Evolutionary conservation across 1,284 basidiomycete genomes (phyloP).

Genomic region (Ceratobasidium sp.): DNA sequence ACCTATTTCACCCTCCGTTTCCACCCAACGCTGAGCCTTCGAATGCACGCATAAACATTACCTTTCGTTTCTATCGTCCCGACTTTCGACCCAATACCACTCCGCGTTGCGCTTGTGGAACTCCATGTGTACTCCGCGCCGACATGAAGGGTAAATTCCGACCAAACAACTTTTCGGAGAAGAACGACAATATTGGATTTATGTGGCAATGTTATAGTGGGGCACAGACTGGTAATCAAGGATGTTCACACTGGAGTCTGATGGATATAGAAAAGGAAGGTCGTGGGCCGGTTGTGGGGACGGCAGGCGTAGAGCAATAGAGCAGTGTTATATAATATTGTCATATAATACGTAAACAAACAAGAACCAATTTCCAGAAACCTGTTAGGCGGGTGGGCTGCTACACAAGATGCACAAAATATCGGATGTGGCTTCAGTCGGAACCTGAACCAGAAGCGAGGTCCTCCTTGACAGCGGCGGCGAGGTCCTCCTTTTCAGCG

Average conservation of each 20-base stretch:
- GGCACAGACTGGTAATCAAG: constrained; percentile 85
- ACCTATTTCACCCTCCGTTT: constrained; percentile 77
- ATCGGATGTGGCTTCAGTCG: constrained; percentile 42
- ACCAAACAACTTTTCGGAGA: constrained; percentile 15
- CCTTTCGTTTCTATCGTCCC: constrained; percentile 88
- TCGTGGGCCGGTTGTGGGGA: constrained; percentile 63
- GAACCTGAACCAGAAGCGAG: constrained; percentile 23
- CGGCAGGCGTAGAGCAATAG: background rate
- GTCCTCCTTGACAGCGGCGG: constrained; percentile 38
- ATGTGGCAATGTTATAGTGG: constrained; percentile 92
- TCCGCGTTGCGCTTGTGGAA: constrained; percentile 83
- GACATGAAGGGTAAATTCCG: constrained; percentile 48
- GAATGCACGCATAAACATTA: constrained; percentile 88
- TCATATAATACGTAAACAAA: constrained; percentile 12
- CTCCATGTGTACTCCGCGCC: constrained; percentile 53
- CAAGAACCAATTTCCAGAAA: constrained; percentile 2
- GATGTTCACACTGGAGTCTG: constrained; percentile 84
- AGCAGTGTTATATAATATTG: background rate
- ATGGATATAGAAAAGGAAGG: constrained; percentile 83
- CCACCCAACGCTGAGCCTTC: constrained; percentile 64
- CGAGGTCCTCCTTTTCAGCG: constrained; percentile 55
- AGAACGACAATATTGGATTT: constrained; percentile 65
- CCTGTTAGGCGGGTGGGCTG: background rate
- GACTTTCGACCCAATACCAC: constrained; percentile 82
- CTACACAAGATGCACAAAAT: constrained; percentile 17